Evolutionary conservation across 306 rosid genomes (phyloP), one percentile per base, ranked within the genome.

Genomic region (cucumber (Cucumis sativus)): DNA sequence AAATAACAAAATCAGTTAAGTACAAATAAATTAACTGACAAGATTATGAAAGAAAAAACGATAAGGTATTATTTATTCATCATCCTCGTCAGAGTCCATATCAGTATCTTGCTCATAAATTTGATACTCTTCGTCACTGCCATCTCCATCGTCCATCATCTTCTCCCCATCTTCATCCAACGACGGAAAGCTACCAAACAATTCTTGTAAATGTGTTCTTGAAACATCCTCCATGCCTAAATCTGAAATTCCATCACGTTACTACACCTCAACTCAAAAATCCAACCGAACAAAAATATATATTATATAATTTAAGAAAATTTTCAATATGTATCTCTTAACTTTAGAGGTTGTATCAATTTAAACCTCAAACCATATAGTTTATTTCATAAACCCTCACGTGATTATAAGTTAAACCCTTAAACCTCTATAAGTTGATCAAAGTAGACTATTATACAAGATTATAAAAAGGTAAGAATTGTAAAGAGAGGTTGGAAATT

Each of bases 141-240:
- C 43, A 21, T 77, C 45, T 64, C 82, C 71, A 78, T 60, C 84
- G 16, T 55, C 82, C 49, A 56, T 82, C 49, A 45, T 82, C 69
- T 80, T 61, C 58, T 81, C 78, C 4, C 35, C 78, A 56, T 75
- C 84, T 73, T 69, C 81, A 61, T 81, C 85, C 58, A 81, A 55
- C 5, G 84, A 78, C 6, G 90, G 98, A 76, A 93, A 94, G 84
- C 93, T 90, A 81, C 79, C 97, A 81, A 94, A 91, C 45, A 94
- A 87, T 84, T 91, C 94, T 83, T 90, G 97, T 65, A 94, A 80
- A 83, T 86, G 96, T 75, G 85, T 79, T 84, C 92, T 87, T 40
- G 98, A 91, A 56, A 91, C 78, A 81, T 88, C 85, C 14, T 81
- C 91, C 80, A 79, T 69, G 77, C 84, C 86, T 58, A 82, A 59